These are phyloP conservation scores for Pyrenophora tritici-repentis DNA, from an alignment of 2,329 filamentous ascomycete species.

Conservation along the genomic window DNA sequence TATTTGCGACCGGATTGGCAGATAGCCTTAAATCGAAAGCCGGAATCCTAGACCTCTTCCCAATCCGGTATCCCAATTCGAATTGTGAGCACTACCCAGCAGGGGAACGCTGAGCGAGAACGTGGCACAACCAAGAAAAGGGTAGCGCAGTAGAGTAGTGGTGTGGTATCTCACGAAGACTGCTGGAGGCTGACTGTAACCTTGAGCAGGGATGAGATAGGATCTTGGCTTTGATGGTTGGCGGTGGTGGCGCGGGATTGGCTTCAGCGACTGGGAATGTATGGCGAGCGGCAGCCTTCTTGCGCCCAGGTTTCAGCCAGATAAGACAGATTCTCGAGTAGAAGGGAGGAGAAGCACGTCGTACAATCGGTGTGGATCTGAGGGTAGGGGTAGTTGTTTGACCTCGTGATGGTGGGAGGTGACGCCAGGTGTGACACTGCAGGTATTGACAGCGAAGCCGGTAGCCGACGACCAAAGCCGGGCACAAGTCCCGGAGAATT, in stretches of 20 bases:
- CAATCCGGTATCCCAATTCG: conserved; percentile 6
- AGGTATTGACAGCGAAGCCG: conserved; percentile 20
- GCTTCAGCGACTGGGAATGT: background rate
- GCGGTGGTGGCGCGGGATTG: background rate
- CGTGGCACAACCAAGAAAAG: conserved; percentile 28
- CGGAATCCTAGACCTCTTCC: conserved; percentile 5
- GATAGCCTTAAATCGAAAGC: conserved; percentile 20
- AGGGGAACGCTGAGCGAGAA: conserved; percentile 17
- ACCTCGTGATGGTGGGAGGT: conserved; percentile 23
- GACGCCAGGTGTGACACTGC: conserved; percentile 28
- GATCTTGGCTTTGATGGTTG: background rate
- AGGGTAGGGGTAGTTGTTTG: conserved; percentile 23
- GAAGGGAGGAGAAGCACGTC: conserved; percentile 24
- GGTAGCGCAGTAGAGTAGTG: conserved; percentile 29
- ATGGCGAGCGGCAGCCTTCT: conserved; percentile 15
- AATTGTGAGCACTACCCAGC: conserved; percentile 8
- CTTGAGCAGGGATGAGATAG: conserved; percentile 18
- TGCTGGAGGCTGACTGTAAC: conserved; percentile 27
- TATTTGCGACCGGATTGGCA: conserved; percentile 17
- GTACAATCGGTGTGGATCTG: conserved; percentile 27
- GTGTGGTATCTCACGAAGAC: conserved; percentile 27
- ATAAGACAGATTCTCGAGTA: conserved; percentile 19
- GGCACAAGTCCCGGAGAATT: too few relatives aligned
- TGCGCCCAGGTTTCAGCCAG: conserved; percentile 22
- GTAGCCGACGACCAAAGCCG: conserved; percentile 2